Conservation (phyloP, 441 rosid species). For the Gossypium trilobum region DNA sequence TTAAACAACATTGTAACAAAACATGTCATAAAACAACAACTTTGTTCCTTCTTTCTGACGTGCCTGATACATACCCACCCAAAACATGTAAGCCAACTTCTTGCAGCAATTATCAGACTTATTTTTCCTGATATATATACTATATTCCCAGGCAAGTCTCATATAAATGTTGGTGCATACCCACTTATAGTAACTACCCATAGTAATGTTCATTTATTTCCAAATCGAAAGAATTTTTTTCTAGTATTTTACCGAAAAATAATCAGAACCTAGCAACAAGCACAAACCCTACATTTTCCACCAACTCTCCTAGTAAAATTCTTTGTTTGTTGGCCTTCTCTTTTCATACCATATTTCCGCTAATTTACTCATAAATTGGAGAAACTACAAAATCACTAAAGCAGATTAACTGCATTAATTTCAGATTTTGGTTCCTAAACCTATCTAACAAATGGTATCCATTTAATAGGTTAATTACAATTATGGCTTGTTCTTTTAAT, state of each 20-base stretch:
- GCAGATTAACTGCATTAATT: background rate
- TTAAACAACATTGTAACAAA: background rate
- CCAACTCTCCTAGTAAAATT: background rate
- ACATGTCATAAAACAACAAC: background rate
- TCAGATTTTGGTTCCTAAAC: background rate
- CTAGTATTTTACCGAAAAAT: background rate
- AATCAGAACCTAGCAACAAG: slow-evolving; percentile 5
- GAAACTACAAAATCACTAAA: background rate
- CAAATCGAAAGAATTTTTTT: background rate
- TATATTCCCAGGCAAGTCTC: background rate
- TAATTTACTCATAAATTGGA: background rate
- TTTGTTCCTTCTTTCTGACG: background rate
- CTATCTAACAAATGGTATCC: background rate
- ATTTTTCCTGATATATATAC: background rate
- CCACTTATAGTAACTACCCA: background rate
- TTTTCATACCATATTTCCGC: background rate
- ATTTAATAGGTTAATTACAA: background rate
- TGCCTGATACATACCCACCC: background rate
- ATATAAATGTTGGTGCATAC: background rate
- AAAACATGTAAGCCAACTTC: background rate
- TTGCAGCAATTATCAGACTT: background rate
- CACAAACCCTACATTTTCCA: background rate
- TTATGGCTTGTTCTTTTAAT: background rate
- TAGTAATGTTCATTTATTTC: background rate
- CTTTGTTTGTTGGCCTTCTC: background rate